Evolutionary conservation across 163 green algal genomes (phyloP).

Genomic region (Prototheca cutis): DNA sequence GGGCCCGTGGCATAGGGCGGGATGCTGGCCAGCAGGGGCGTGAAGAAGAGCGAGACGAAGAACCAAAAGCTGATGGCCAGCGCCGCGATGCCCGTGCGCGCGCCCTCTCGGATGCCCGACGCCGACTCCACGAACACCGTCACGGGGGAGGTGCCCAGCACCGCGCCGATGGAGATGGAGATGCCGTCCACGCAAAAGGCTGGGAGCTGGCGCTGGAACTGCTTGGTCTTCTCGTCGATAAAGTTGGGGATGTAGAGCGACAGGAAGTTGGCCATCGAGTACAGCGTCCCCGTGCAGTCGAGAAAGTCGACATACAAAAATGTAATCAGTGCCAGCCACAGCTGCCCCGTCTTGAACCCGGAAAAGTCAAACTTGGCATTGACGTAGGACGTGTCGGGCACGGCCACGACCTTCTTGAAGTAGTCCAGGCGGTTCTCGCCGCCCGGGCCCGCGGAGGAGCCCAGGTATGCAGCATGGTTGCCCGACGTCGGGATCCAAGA

Average conservation of each 20-base stretch:
- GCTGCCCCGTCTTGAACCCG: constrained; percentile 37
- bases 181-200: constrained; percentile 62
- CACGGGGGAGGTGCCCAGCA: constrained; percentile 53
- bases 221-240: constrained; percentile 31
- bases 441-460: constrained; percentile 7
- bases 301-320: constrained; percentile 40
- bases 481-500: constrained; percentile 28
- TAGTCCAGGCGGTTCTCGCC: constrained; percentile 39
- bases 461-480: constrained; percentile 29
- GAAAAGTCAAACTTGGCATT: constrained; percentile 39
- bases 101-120: constrained; percentile 66
- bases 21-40: constrained; percentile 31
- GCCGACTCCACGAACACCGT: constrained; percentile 50
- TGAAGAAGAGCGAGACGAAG: constrained; percentile 41
- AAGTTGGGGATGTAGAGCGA: constrained; percentile 40
- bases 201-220: constrained; percentile 42
- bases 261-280: constrained; percentile 51
- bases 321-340: constrained; percentile 39
- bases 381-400: constrained; percentile 29
- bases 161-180: constrained; percentile 48
- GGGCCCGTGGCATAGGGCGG: constrained; percentile 34
- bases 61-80: constrained; percentile 35
- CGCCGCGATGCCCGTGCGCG: constrained; percentile 62
- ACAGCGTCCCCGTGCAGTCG: constrained; percentile 41
- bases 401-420: constrained; percentile 58